phyloP scores from a whole-genome alignment of 371 early-diverging fungal genomes.

The Mucor sp. region DNA sequence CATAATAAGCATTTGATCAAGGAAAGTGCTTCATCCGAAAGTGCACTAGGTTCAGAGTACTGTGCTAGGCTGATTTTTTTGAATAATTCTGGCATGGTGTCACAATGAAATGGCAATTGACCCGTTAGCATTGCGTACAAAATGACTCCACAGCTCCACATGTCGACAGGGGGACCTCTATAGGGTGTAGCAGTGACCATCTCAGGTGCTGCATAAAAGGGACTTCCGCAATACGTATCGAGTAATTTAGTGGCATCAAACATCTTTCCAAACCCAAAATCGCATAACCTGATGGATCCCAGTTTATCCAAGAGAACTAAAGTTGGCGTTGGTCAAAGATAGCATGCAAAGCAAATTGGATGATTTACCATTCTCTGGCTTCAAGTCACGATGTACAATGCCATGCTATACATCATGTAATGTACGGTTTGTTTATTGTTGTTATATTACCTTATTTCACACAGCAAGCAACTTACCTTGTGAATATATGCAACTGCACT shows the following conservation, averaged over 20 bases:
- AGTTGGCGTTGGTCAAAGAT: background rate
- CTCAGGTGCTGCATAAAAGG: conserved; percentile 90
- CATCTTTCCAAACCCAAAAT: conserved; percentile 91
- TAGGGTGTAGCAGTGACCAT: conserved; percentile 75
- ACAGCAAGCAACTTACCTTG: conserved; percentile 24
- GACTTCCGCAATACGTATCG: conserved; percentile 93
- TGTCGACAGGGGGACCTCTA: conserved; percentile 74
- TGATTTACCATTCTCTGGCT: conserved; percentile 81
- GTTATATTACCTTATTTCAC: background rate
- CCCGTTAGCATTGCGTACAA: conserved; percentile 75
- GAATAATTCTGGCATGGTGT: conserved; percentile 70
- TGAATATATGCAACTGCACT: conserved; percentile 93
- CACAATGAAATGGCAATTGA: conserved; percentile 79
- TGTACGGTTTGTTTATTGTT: background rate
- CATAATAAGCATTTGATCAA: conserved; percentile 60
- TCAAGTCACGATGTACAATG: conserved; percentile 95
- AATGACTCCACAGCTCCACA: conserved; percentile 81
- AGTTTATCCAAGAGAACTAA: conserved; percentile 73
- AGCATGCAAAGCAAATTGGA: background rate
- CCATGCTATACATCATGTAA: conserved; percentile 18
- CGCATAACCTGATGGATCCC: conserved; percentile 79
- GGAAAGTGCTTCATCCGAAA: conserved; percentile 40
- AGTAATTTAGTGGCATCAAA: conserved; percentile 79
- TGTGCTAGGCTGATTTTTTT: conserved; percentile 63
- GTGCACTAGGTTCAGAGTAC: conserved; percentile 49